phyloP scores from a whole-genome alignment of 768 basidiomycete genomes.

The Phallus indusiatus region DNA sequence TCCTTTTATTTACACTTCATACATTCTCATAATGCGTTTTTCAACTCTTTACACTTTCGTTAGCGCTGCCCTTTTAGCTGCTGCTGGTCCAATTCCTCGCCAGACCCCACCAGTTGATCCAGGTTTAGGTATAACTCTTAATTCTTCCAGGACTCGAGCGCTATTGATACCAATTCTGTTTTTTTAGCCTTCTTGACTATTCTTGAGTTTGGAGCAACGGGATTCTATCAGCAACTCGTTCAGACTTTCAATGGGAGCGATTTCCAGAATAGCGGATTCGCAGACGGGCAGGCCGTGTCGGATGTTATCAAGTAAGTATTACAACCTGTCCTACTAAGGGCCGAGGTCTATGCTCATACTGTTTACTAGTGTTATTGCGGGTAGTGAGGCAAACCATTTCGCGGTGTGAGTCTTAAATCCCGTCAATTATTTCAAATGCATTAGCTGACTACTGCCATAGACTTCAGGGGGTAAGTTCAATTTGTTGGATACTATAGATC shows the following conservation, averaged over 20 bases:
- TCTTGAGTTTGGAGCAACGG: neutral
- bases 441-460: neutral
- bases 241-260: neutral
- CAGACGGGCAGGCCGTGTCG: neutral
- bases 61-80: neutral
- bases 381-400: neutral
- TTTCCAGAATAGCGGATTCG: neutral
- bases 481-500: neutral
- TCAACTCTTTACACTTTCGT: neutral
- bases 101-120: neutral
- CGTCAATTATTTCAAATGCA: neutral
- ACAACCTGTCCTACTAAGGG: neutral
- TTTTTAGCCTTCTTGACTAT: neutral
- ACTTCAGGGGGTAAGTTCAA: neutral
- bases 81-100: neutral
- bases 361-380: neutral
- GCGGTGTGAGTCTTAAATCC: neutral
- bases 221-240: neutral
- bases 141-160: neutral
- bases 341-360: neutral
- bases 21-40: neutral
- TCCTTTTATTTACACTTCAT: neutral
- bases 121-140: neutral
- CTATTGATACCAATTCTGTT: neutral
- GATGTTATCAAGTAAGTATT: neutral